A percentile compares a stretch with the other conserved stretches of the same genome.
Conservation (phyloP, 139 green algal species). For the Dunaliella primolecta region DNA sequence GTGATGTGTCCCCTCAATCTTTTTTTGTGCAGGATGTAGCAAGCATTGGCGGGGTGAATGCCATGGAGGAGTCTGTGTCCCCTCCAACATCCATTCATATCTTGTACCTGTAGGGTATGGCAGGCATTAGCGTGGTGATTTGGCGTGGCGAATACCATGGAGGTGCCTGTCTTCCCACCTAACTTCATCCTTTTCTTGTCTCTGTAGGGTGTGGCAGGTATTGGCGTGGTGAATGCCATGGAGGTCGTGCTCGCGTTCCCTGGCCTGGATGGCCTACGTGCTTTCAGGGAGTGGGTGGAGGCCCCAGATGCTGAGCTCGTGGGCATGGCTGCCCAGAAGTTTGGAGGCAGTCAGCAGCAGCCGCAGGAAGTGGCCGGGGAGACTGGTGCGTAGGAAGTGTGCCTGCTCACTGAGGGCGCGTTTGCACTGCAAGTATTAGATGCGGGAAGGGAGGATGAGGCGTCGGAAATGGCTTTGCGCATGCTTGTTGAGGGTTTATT, state of each 20-base stretch:
- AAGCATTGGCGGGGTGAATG: constrained; percentile 92
- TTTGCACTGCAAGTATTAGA: too few species aligned
- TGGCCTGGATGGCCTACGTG: constrained; percentile 44
- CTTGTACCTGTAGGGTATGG: too few species aligned
- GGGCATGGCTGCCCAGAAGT: constrained; percentile 9
- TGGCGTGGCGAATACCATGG: too few species aligned
- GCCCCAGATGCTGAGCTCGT: constrained; percentile 40
- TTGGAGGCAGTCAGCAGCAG: background rate
- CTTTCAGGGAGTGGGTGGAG: constrained; percentile 68
- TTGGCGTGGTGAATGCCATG: constrained; percentile 95
- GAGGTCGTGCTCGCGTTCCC: constrained; percentile 85
- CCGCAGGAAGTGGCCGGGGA: background rate
- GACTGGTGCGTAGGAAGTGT: background rate
- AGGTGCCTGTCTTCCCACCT: too few species aligned
- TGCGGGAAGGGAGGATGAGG: too few species aligned
- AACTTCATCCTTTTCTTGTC: too few species aligned
- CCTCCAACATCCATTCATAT: too few species aligned
- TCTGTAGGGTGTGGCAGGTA: constrained; percentile 51
- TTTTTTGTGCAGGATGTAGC: constrained; percentile 48
- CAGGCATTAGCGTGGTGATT: too few species aligned
- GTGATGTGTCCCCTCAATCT: too few species aligned
- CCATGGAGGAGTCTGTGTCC: too few species aligned
- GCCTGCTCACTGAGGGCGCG: background rate
- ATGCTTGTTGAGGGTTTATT: too few species aligned
- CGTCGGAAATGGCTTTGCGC: too few species aligned